Conservation (phyloP, 2,329 filamentous ascomycete genomes). For the Venturia pyrina region DNA sequence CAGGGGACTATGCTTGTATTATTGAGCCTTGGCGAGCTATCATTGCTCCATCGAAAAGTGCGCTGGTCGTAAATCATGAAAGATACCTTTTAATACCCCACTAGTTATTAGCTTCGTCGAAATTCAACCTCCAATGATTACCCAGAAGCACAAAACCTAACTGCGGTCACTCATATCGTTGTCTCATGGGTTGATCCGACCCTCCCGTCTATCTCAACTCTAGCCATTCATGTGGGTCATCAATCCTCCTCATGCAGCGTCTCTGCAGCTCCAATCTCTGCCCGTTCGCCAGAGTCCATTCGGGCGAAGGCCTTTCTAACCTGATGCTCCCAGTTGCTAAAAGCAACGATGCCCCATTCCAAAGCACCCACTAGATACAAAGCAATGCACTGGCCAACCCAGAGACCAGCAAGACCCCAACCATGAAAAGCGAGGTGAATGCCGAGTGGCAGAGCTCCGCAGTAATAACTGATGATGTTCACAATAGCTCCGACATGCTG, state of each 20-base stretch:
- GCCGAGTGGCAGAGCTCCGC: constrained; percentile 68
- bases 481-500: constrained; percentile 78
- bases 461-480: constrained; percentile 77
- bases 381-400: constrained; percentile 66
- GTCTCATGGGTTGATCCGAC: not conserved
- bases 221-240: constrained; percentile 11
- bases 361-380: constrained; percentile 67
- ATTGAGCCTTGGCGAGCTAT: not conserved
- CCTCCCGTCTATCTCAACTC: constrained; percentile 10
- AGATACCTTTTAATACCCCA: not conserved
- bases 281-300: constrained; percentile 45
- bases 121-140: not conserved
- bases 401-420: constrained; percentile 71
- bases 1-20: not conserved
- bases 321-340: constrained; percentile 67
- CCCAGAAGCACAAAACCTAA: not conserved
- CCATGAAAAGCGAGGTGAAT: constrained; percentile 80
- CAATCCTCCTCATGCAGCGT: constrained; percentile 8
- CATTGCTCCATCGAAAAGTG: no score
- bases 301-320: constrained; percentile 61
- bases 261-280: constrained; percentile 26
- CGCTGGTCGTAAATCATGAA: not conserved
- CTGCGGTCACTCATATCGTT: not conserved
- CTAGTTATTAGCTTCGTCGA: not conserved
- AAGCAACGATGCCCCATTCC: constrained; percentile 71